A percentile compares a stretch with the other conserved stretches of the same genome.
These are phyloP conservation scores for Cladophialophora exuberans DNA, from an alignment of 2,329 filamentous ascomycete species.

Conservation along the genomic window DNA sequence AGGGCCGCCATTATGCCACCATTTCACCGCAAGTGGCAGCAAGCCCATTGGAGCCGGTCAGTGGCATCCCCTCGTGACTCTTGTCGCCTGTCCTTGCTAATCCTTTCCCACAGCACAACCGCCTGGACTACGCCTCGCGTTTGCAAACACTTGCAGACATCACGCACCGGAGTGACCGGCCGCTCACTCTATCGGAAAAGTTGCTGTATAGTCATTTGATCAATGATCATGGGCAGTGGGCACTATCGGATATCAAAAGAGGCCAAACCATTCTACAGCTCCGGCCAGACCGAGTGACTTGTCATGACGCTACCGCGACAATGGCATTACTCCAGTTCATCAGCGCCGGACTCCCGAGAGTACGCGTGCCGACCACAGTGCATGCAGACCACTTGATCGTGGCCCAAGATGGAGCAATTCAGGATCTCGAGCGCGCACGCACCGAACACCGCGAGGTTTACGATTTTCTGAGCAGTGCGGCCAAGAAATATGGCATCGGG, in stretches of 20 bases:
- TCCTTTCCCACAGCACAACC: too few species aligned
- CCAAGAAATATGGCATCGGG: slow-evolving; percentile 99
- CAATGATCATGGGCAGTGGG: too few species aligned
- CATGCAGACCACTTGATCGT: slow-evolving; percentile 99
- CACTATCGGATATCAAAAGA: slow-evolving; percentile 96
- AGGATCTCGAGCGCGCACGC: slow-evolving; percentile 89
- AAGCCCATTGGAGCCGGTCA: too few species aligned
- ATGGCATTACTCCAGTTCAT: slow-evolving; percentile 99
- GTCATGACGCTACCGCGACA: slow-evolving; percentile 98
- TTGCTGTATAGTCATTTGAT: too few species aligned
- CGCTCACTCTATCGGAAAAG: too few species aligned
- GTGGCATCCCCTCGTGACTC: too few species aligned
- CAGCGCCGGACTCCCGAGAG: slow-evolving; percentile 94
- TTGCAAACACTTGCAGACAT: too few species aligned
- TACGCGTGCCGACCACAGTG: slow-evolving; percentile 91
- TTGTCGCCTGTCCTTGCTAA: too few species aligned
- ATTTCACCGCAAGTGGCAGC: too few species aligned
- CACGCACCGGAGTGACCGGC: too few species aligned
- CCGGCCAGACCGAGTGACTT: slow-evolving; percentile 94
- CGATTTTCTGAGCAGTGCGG: slow-evolving; percentile 90
- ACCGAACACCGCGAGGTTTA: slow-evolving; percentile 99
- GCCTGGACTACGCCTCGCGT: too few species aligned
- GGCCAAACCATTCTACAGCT: slow-evolving; percentile 95
- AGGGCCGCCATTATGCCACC: too few species aligned
- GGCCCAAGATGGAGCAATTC: slow-evolving; percentile 87